Base-by-base conservation (phyloP, 208 protist genomes). In the Leishmania amazonensis region DNA sequence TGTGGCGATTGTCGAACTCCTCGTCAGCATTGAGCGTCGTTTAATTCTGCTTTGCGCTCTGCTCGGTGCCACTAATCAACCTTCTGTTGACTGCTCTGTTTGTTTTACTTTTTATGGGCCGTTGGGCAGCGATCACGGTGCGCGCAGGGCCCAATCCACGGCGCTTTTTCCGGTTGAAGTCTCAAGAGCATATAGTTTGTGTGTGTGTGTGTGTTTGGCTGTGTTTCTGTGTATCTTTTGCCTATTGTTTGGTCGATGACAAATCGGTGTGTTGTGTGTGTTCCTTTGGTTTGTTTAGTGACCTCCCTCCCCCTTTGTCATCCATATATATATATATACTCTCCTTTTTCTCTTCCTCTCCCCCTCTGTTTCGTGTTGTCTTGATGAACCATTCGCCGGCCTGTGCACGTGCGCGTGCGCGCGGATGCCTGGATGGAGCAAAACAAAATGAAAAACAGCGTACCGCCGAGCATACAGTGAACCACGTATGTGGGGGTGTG, bases 331-430 rank as follows among this genome's bases (percentile, higher is more conserved):
- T 40, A 35, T 67, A n/a, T 54, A 45, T 60, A 24, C 15, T 53
- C 28, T 47, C 53, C 58, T 5, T 67, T 49, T 68, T 49, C 65
- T 11, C 19, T 8, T 19, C 35, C 72, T 40, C 51, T 8, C 71
- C 47, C 35, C 15, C 73, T 62, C 31, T 54, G 49, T 71, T 79
- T 79, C 49, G 4, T 35, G 42, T 53, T 42, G 47, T 47, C 42
- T 81, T 64, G 4, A n/a, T 78, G 54, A 74, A 35, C 49, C 17
- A 28, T 19, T 49, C 40, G 49, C 42, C 19, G 7, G 77, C 24
- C 35, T 78, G 45, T 49, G 67, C 51, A 15, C 51, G 77, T 74
- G 64, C 51, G n/a, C 35, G 67, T 74, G 64, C 53, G n/a, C 73
- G 21, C 42, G 24, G 72, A 24, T 72, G 8, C 2, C 21, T 7